Evolutionary conservation across 2,329 filamentous ascomycete genomes (phyloP), one percentile per base, ranked within the genome.

Genomic region (Neopestalotiopsis sp.): DNA sequence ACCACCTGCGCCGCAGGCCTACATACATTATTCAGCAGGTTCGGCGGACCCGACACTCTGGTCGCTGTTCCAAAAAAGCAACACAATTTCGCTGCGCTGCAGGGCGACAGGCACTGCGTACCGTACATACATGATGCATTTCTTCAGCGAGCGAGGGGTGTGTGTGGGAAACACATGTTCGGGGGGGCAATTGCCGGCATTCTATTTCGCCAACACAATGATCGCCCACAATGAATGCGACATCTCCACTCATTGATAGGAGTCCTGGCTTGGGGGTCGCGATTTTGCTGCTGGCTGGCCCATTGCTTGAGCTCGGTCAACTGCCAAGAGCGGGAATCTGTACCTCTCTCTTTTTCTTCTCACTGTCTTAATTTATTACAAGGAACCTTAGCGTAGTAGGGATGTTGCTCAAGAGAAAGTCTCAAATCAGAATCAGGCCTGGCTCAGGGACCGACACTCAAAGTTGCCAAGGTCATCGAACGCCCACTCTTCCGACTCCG

Each of bases 401-500:
- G 34, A 38, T 28, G 24, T 38, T 38, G 34, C 34, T 38, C 34
- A 28, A 28, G 24, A 28, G 24, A 28, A 28, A 28, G 24, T 28
- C 24, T 28, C 24, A 28, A 28, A 38, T 38, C 34, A 38, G 34
- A 38, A 10, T 38, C 34, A 52, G 45, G 45, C 42, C 42, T 24
- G 20, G 45, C 17, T 20, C 45, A 52, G 45, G 45, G 45, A 52
- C 45, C 45, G 20, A 52, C 45, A 17, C 20, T 9, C 24, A 40
- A 14, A 38, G 59, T 14, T 30, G 30, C 24, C 59, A 34, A 28
- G 30, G n/a, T 17, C 30, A 28, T 12, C 28, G 13, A 34, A 62
- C 34, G 14, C 34, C 59, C 59, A 62, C 59, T 62, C 40, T 62
- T 62, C n/a, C 59, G 28, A 62, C 59, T 40, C 59, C 59, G 32